Evolutionary conservation across 805 yeast species (phyloP).

Genomic region (Wickerhamomyces alni): DNA sequence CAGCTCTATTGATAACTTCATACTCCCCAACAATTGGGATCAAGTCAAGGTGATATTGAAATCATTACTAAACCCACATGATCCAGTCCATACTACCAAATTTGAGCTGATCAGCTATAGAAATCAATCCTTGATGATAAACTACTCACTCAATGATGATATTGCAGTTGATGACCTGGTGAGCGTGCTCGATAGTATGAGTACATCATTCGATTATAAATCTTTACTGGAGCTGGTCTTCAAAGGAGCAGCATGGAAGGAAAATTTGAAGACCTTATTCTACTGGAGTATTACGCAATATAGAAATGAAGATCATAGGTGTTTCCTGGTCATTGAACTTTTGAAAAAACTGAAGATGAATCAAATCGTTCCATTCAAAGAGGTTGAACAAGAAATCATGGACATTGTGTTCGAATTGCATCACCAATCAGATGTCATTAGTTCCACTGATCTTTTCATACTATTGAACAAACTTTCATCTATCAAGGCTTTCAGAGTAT

Average conservation of each 20-base stretch:
- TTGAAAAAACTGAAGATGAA: constrained; percentile 10
- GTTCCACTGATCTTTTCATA: constrained; percentile 34
- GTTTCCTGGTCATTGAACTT: constrained; percentile 12
- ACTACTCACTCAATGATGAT: constrained; percentile 25
- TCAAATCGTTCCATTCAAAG: constrained; percentile 19
- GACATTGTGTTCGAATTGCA: constrained; percentile 31
- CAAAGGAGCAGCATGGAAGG: constrained; percentile 26
- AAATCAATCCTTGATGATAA: constrained; percentile 65
- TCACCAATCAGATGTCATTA: constrained; percentile 26
- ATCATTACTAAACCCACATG: constrained; percentile 29
- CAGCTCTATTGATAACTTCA: constrained; percentile 45
- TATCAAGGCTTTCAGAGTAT: constrained; percentile 38
- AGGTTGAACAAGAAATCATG: constrained; percentile 31
- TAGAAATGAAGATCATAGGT: constrained; percentile 12
- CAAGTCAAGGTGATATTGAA: constrained; percentile 43
- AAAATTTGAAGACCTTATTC: constrained; percentile 29
- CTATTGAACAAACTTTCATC: constrained; percentile 36
- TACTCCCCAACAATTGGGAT: constrained; percentile 60
- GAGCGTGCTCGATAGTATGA: constrained; percentile 30
- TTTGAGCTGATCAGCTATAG: constrained; percentile 57
- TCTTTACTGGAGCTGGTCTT: constrained; percentile 22
- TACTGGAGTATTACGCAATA: constrained; percentile 34
- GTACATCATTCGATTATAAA: constrained; percentile 27
- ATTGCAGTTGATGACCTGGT: constrained; percentile 22
- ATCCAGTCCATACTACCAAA: constrained; percentile 36